Base-by-base conservation (phyloP, 768 basidiomycete species). In the Nidularia pulvinata region DNA sequence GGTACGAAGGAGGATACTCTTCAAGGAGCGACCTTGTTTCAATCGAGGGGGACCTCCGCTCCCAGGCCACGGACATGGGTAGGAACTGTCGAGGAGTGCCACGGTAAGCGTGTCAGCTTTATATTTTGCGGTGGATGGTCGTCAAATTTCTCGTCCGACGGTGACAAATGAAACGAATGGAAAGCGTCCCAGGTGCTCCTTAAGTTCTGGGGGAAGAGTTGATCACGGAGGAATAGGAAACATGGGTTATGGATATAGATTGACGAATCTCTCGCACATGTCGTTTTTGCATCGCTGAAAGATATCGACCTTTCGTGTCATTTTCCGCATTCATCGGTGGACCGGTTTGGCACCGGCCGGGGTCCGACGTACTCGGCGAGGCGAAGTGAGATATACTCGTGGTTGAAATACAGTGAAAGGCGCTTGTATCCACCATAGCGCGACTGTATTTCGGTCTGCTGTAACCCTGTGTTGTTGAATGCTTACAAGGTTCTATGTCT, bases 21-120 rank as follows among this genome's bases (percentile, higher is more conserved):
- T 71, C 65, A 66, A 89, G 77, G 67, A 89, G 77, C 50, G 86
- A 80, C 55, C 73, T 77, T 47, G 83, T 78, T 69, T 85, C 82
- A 56, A 73, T 70, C 56, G 77, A 67, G 57, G 78, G 71, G 64
- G 70, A 69, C 67, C 75, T 69, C 56, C 77, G 70, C 62, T 72
- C 65, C 11, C 45, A 9, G 22, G 45, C 13, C 67, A 69, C 66
- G 64, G 69, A 68, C 80, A 80, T 81, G 66, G 73, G 66, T 66
- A 66, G 68, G 66, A 61, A 63, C 60, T 62, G 55, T 49, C 58
- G 55, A 52, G 58, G 55, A 54, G 47, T 47, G 49, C 57, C 57
- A 46, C 51, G 50, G 55, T 52, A 35, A 57, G 45, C 45, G 48
- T 51, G 35, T 45, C 51, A 57, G 57, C 63, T 68, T 68, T 68